A percentile compares a stretch with the other conserved stretches of the same genome.
Evolutionary conservation across 331 rosid species (phyloP).

Genomic region (Rhamnella rubrinervis): DNA sequence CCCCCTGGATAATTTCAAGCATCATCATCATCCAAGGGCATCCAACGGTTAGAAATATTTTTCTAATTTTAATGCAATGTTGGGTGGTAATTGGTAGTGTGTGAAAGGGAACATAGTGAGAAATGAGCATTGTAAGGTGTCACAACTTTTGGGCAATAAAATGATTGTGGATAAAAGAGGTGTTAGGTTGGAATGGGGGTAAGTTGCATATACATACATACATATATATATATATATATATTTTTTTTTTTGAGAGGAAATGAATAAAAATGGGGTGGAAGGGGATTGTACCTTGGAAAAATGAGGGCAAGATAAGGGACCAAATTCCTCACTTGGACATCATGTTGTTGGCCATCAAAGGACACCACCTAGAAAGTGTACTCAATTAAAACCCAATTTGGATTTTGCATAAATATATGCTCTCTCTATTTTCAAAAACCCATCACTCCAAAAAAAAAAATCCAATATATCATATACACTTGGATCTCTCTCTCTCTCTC

Average conservation of each 20-base stretch:
- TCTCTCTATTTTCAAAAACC: not conserved
- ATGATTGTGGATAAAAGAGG: constrained; percentile 17
- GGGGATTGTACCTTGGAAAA: constrained; percentile 13
- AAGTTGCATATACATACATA: not conserved
- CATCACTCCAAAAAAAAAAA: not conserved
- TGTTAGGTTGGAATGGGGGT: not conserved
- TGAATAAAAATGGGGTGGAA: too few relatives aligned
- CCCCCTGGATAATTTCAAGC: constrained; percentile 25
- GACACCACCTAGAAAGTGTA: constrained; percentile 64
- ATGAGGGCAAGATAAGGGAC: constrained; percentile 57
- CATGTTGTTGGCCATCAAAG: constrained; percentile 92
- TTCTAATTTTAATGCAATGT: constrained; percentile 1
- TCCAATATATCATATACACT: too few relatives aligned
- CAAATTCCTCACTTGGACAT: constrained; percentile 67
- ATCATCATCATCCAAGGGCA: constrained; percentile 30
- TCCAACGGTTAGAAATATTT: constrained; percentile 13
- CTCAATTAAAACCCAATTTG: constrained; percentile 42
- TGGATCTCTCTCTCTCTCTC: constrained; percentile 12
- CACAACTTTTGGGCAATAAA: constrained; percentile 29
- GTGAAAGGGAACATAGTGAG: constrained; percentile 22
- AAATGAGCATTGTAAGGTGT: constrained; percentile 23
- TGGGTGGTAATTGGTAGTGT: constrained; percentile 4
- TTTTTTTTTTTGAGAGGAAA: too few relatives aligned
- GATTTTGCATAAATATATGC: constrained; percentile 29
- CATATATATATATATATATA: too few relatives aligned